Conservation (phyloP, 2,329 filamentous ascomycete species). For the Lecanicillium sp. region DNA sequence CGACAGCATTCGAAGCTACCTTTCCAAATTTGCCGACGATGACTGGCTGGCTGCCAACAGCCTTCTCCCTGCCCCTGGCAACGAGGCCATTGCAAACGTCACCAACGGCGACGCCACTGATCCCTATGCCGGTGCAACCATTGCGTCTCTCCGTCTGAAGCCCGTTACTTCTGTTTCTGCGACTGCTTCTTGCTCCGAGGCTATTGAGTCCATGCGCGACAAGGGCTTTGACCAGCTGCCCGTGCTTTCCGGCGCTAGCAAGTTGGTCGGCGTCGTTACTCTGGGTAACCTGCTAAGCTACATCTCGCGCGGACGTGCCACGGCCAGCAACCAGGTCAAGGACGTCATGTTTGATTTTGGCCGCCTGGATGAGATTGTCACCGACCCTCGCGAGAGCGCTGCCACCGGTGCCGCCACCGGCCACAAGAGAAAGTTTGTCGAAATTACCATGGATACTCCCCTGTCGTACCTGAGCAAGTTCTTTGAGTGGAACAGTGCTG, state of each 20-base stretch:
- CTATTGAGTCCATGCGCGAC: constrained; percentile 96
- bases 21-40: constrained; percentile 97
- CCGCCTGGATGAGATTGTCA: constrained; percentile 79
- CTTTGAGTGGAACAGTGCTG: constrained; percentile 96
- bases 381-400: constrained; percentile 66
- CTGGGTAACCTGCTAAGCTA: constrained; percentile 90
- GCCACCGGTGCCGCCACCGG: constrained; percentile 26
- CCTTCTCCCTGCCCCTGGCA: constrained; percentile 57
- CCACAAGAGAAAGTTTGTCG: constrained; percentile 68
- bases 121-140: constrained; percentile 69
- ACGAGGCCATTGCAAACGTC: constrained; percentile 37
- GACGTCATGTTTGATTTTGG: constrained; percentile 97
- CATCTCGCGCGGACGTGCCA: constrained; percentile 76
- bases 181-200: constrained; percentile 67
- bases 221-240: constrained; percentile 97
- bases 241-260: constrained; percentile 63
- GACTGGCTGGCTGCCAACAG: constrained; percentile 98
- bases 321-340: constrained; percentile 62
- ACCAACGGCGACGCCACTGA: constrained; percentile 41
- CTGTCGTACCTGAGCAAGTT: constrained; percentile 80
- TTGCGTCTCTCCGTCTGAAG: constrained; percentile 79
- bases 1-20: constrained; percentile 93
- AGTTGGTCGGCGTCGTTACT: constrained; percentile 85
- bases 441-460: constrained; percentile 87
- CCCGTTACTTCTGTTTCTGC: constrained; percentile 80